Base-by-base conservation (phyloP, 164 flowering plant genomes). In the Vitis labrusca region DNA sequence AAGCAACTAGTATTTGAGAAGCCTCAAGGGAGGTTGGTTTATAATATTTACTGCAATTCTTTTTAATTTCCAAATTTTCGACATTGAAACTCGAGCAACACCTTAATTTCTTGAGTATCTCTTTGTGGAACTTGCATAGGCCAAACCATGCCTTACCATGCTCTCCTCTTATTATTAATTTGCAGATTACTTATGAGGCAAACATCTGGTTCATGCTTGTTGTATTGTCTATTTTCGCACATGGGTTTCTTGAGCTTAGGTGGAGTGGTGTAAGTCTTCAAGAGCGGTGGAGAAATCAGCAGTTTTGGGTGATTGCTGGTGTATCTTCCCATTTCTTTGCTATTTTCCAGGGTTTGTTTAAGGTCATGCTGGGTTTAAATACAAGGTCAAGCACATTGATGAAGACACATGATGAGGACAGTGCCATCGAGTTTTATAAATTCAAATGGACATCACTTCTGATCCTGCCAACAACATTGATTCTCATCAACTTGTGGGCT, bases 241-340 rank as follows among this genome's bases (percentile, higher is more conserved):
- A 88, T 0, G 88, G 89, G 10, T 79, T 88, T 15, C 83, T 88
- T 7, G 92, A 88, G 78, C 85, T 90, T 32, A 76, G 91, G 57
- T 90, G 95, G 95, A 85, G 89, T 68, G 84, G 86, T 1, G 91
- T 90, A 9, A 83, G 91, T 79, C 85, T 90, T 50, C 82, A 85
- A 55, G 92, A 88, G 69, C 88, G 89, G 92, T 90, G 92, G 92
- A 76, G 94, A 10, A 89, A 89, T 52, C 90, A 89, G 75, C 94
- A 89, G 53, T 89, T 89, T 60, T 89, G 94, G 94, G 90, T 89
- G 59, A 87, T 89, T 16, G 94, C 91, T 71, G 94, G 91, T 27
- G 85, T 84, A 59, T 87, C 91, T 0, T 90, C 90, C 2, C 94
- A 89, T 65, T 84, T 88, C 5, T 85, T 87, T 67, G 95, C 95